Evolutionary conservation across 805 yeast species (phyloP).

Genomic region (Pichia eremophila): DNA sequence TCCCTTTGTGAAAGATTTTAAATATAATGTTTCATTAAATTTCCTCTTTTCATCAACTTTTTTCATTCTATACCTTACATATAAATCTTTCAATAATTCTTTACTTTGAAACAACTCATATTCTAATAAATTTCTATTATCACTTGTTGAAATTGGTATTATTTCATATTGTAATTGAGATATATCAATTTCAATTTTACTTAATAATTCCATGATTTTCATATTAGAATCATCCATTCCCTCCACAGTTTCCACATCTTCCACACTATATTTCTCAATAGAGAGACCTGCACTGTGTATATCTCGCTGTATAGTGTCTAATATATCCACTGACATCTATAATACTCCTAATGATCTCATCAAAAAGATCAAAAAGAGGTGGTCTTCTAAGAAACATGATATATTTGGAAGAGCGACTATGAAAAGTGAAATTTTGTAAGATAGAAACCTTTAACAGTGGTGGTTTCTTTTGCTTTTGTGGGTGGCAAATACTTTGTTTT

Average conservation of each 20-base stretch:
- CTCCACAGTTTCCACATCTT: neutral
- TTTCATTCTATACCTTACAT: conserved; percentile 20
- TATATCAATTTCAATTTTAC: conserved; percentile 8
- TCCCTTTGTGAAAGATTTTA: conserved; percentile 7
- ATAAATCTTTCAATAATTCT: conserved; percentile 20
- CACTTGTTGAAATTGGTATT: conserved; percentile 2
- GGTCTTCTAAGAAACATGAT: too few species aligned
- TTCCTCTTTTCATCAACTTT: conserved; percentile 18
- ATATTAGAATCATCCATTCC: neutral
- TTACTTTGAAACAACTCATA: conserved; percentile 12
- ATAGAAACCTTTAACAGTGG: too few species aligned
- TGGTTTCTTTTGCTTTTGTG: too few species aligned
- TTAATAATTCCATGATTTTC: neutral
- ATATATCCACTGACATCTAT: neutral
- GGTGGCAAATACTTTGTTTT: too few species aligned
- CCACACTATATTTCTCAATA: neutral
- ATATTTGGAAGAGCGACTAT: too few species aligned
- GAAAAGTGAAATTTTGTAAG: too few species aligned
- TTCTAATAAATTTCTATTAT: neutral
- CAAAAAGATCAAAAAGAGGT: too few species aligned
- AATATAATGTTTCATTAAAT: conserved; percentile 10
- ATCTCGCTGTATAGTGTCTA: neutral
- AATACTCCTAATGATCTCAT: too few species aligned
- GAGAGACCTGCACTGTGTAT: neutral
- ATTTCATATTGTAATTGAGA: conserved; percentile 9